Evolutionary conservation across 129 eudicot genomes (phyloP), one percentile per base, ranked within the genome.

Genomic region (Pseudognaphalium luteoalbum): DNA sequence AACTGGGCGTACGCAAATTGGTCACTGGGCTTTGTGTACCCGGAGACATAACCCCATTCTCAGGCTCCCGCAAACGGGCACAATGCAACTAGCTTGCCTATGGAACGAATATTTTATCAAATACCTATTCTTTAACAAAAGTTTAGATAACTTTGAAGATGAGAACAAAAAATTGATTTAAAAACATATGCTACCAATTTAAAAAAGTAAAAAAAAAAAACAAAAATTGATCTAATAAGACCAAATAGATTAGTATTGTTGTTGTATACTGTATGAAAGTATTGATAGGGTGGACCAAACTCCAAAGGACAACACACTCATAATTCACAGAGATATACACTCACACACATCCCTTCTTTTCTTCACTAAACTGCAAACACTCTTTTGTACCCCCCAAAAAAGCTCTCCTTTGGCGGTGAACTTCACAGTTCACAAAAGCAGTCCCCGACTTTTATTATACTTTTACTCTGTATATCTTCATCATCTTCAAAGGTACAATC

Each of bases 401-500:
- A 28, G 44, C 19, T 74, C 37, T 22, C 44, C 66, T 67, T 71
- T 72, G 78, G 73, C 78, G 83, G 78, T 79, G 78, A 62, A 71
- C 82, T 21, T 44, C 25, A 77, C 77, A 61, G 21, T 44, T 7
- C 66, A 47, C 62, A 57, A 20, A n/a, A 47, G n/a, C 54, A 47
- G 54, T 57, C 7, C 56, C 28, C 2, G 72, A 52, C 9, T 52
- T 3, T 57, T 6, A 17, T 21, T 25, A 25, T 25, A 25, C 28
- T 25, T 0, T 25, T 44, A 12, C 8, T 44, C 52, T 12, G 52
- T 44, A 44, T 12, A 44, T 12, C 54, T 47, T 47, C 54, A 47
- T 47, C 54, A 47, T 37, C n/a, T n/a, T n/a, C 77, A 72, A 79
- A 72, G 83, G 78, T 79, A 79, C n/a, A 35, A 32, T 35, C 42